These are phyloP conservation scores for Lecanoromycetidae sp. DNA, from an alignment of 2,329 filamentous ascomycete species.

Conservation along the genomic window DNA sequence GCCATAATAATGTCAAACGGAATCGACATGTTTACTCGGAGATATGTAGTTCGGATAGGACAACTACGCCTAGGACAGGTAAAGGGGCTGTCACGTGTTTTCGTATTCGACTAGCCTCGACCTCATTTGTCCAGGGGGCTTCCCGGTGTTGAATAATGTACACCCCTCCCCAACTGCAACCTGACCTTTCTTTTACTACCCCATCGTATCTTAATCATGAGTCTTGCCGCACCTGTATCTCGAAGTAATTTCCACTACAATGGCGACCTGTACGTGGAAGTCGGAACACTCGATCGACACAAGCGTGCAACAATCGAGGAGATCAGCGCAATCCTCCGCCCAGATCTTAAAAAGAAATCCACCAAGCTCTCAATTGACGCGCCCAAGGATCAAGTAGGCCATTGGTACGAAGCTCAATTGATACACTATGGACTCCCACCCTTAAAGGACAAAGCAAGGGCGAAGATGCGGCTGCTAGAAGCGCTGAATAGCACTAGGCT, in stretches of 20 bases:
- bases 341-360: constrained; percentile 19
- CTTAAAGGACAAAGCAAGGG: constrained; percentile 46
- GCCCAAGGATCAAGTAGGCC: constrained; percentile 40
- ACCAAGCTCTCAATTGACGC: constrained; percentile 11
- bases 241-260: constrained; percentile 24
- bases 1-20: too few species aligned
- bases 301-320: constrained; percentile 24
- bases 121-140: too few species aligned
- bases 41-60: too few species aligned
- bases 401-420: constrained; percentile 53
- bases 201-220: too few species aligned
- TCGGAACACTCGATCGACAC: constrained; percentile 25
- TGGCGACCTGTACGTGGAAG: constrained; percentile 24
- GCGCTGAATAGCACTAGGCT: constrained; percentile 40
- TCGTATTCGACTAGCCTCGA: too few species aligned
- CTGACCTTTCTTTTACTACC: too few species aligned
- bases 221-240: constrained; percentile 23
- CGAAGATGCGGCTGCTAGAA: constrained; percentile 47
- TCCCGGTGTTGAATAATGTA: too few species aligned
- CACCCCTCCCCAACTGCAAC: too few species aligned
- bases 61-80: too few species aligned
- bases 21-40: too few species aligned
- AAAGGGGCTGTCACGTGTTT: too few species aligned
- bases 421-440: constrained; percentile 48
- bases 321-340: constrained; percentile 23